phyloP scores from a whole-genome alignment of 176 grass and related monocot species.

The Oryza glaberrima region DNA sequence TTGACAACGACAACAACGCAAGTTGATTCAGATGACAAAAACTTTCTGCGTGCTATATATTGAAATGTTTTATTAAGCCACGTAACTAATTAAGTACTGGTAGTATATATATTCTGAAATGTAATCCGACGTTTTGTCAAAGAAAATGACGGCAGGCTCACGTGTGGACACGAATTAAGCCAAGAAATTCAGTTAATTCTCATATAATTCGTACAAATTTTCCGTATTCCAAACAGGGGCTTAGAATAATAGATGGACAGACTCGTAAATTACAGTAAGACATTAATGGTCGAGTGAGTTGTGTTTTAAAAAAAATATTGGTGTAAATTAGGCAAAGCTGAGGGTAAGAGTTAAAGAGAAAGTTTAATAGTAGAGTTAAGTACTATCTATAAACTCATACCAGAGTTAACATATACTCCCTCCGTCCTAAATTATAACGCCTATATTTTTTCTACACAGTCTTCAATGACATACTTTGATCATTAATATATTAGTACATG shows the following conservation, averaged over 20 bases:
- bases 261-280: too few species aligned
- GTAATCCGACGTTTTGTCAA: not conserved
- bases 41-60: not conserved
- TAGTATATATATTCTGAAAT: not conserved
- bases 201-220: not conserved
- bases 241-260: too few species aligned
- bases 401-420: too few species aligned
- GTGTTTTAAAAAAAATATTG: too few species aligned
- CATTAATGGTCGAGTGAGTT: not conserved
- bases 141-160: not conserved
- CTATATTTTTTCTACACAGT: too few species aligned
- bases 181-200: not conserved
- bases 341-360: too few species aligned
- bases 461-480: too few species aligned
- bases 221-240: not conserved
- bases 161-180: not conserved
- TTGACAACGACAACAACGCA: not conserved
- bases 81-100: not conserved
- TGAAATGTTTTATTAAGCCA: not conserved
- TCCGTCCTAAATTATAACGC: too few species aligned
- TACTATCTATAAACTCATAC: too few species aligned
- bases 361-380: too few species aligned
- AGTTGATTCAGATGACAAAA: not conserved
- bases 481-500: too few species aligned
- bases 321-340: too few species aligned